phyloP scores from a whole-genome alignment of 345 rosid genomes.

The Rhodomyrtus tomentosa region DNA sequence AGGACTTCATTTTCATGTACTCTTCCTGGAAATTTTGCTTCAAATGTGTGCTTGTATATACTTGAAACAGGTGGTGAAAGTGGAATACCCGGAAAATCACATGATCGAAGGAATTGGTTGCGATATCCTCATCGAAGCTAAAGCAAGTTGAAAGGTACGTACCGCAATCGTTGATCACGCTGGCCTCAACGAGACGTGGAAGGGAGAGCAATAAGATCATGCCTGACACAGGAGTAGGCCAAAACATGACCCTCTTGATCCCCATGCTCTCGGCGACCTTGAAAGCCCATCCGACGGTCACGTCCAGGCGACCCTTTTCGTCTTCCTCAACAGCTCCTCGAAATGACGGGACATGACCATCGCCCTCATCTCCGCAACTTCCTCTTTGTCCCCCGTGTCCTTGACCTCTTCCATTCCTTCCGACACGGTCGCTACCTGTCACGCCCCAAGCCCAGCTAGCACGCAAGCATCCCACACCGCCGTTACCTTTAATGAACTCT shows the following conservation, averaged over 20 bases:
- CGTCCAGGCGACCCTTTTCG: conserved; percentile 11
- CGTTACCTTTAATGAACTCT: no score
- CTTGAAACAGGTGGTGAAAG: no score
- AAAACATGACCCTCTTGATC: background rate
- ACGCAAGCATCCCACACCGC: no score
- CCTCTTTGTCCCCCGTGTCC: background rate
- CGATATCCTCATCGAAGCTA: background rate
- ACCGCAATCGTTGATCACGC: conserved; percentile 9
- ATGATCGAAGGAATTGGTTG: background rate
- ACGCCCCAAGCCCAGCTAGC: no score
- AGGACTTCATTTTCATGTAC: background rate
- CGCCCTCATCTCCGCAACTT: background rate
- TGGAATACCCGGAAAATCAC: background rate
- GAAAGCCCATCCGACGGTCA: conserved; percentile 5
- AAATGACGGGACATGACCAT: conserved; percentile 3
- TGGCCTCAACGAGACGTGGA: conserved; percentile 3
- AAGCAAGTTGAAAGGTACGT: conserved; percentile 2
- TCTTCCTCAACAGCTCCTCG: conserved; percentile 1
- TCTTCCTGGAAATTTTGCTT: background rate
- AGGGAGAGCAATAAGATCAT: background rate
- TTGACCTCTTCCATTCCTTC: background rate
- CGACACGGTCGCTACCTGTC: conserved; percentile 4
- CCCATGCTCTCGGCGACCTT: conserved; percentile 11
- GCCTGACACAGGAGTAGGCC: conserved; percentile 1
- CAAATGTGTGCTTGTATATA: no score